phyloP scores from a whole-genome alignment of 176 grass and related monocot genomes.

The Zizania latifolia region DNA sequence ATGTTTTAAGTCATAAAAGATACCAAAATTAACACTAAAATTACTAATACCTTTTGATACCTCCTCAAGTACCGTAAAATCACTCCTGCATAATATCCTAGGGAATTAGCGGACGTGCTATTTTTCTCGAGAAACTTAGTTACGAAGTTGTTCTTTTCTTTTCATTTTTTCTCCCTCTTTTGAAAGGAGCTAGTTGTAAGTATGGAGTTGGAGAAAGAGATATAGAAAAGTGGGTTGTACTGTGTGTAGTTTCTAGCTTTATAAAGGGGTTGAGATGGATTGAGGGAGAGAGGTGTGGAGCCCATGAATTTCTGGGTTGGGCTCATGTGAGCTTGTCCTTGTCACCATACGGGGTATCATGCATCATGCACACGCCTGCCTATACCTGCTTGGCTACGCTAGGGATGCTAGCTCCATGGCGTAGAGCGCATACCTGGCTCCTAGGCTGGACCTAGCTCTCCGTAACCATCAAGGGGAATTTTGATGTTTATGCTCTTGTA shows the following conservation, averaged over 20 bases:
- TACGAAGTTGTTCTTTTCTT: background rate
- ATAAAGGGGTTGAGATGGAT: conserved; percentile 32
- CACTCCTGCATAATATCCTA: too few relatives aligned
- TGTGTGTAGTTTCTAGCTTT: conserved; percentile 39
- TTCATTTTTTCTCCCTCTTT: background rate
- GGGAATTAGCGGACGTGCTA: too few relatives aligned
- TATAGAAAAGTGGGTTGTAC: conserved; percentile 23
- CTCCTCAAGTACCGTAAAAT: too few relatives aligned
- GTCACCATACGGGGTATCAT: conserved; percentile 46
- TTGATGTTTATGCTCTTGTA: background rate
- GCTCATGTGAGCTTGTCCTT: conserved; percentile 76
- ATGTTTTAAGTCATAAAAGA: too few relatives aligned
- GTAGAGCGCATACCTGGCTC: conserved; percentile 8
- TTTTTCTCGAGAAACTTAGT: background rate
- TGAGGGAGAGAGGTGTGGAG: background rate
- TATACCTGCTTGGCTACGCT: background rate
- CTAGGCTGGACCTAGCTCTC: conserved; percentile 39
- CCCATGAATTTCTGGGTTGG: conserved; percentile 25
- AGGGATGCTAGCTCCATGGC: background rate
- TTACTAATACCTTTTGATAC: too few relatives aligned
- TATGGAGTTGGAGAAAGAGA: background rate
- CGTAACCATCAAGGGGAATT: conserved; percentile 25
- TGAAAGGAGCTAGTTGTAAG: background rate
- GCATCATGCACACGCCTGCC: conserved; percentile 45
- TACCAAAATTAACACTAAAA: too few relatives aligned